Evolutionary conservation across 441 rosid species (phyloP), one percentile per base, ranked within the genome.

Genomic region (Capsella rubella): DNA sequence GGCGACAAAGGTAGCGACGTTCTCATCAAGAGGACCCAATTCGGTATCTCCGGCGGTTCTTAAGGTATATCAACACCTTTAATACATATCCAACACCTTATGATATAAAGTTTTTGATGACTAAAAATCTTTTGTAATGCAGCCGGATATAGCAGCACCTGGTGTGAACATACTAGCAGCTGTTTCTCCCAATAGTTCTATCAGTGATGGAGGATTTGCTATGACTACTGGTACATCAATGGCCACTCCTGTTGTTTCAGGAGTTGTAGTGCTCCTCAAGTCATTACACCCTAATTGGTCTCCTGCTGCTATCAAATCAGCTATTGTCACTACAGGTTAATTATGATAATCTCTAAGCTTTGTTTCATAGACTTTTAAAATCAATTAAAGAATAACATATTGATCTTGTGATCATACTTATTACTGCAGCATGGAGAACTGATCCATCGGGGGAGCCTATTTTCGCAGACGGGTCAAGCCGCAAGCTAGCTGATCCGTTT

Each of bases 91-190:
- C 15, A 8, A 15, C 52, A 25, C 4, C 27, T 16, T 8, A 8
- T 16, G 10, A 47, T 47, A 3, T 6, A 16, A 8, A 21, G 25
- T 21, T 46, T 69, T 32, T 15, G 9, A 27, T 18, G 40, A 53
- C 6, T 18, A 18, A 21, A 21, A 21, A 25, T 50, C 1, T 11
- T 50, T 1, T 50, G 31, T 21, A 4, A 14, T 37, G 28, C 74
- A 84, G 88, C 88, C 88, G 7, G 86, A 81, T 67, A 73, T 82
- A 43, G 83, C 86, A 28, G 88, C 88, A 34, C 88, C 86, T 0
- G 84, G 86, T 29, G 88, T 74, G 37, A 81, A 56, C 70, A 84
- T 82, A 56, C 63, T 84, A 18, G 84, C 86, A 1, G 83, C 83
- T 11, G 72, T 65, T 60, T 54, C 62, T 25, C 75, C 82, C 3